Percentiles rank a stretch among this genome's conserved stretches.
Conservation (phyloP, 371 early-diverging fungal genomes). For the Chytridiales sp. region DNA sequence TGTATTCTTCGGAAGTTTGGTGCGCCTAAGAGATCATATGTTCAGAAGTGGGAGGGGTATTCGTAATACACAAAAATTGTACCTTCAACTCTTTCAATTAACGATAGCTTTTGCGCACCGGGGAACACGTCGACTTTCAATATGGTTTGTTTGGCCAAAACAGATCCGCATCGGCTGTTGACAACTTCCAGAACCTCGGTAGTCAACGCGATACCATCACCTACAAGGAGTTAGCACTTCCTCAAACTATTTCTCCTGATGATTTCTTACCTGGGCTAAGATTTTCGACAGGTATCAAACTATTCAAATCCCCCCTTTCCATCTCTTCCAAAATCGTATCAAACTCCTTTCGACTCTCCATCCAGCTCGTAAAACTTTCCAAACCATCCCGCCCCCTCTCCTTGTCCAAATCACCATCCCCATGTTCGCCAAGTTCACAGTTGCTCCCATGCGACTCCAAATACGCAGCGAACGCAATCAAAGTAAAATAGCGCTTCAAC, state of each 20-base stretch:
- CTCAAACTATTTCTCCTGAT: neutral
- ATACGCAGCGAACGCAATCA: constrained; percentile 66
- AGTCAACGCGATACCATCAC: constrained; percentile 66
- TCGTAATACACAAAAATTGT: neutral
- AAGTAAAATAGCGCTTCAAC: constrained; percentile 61
- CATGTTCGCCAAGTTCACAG: constrained; percentile 8
- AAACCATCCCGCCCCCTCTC: too few species aligned
- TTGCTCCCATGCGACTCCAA: constrained; percentile 28
- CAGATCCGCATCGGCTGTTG: constrained; percentile 57
- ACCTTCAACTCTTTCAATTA: constrained; percentile 66
- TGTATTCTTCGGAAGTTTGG: constrained; percentile 64
- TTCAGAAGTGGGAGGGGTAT: neutral
- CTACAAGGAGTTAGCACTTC: constrained; percentile 9
- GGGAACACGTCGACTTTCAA: constrained; percentile 70
- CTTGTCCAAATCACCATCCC: neutral
- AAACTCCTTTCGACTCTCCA: constrained; percentile 62
- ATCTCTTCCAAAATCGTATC: constrained; percentile 59
- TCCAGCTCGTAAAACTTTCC: constrained; percentile 61
- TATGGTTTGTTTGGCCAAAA: constrained; percentile 65
- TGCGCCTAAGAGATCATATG: constrained; percentile 33
- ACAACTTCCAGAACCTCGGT: constrained; percentile 66
- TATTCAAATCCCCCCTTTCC: constrained; percentile 31
- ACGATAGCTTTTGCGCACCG: constrained; percentile 66
- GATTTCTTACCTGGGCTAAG: constrained; percentile 35
- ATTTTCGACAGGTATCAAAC: constrained; percentile 59